Conservation (phyloP, 2,329 filamentous ascomycete genomes). For the Aspergillus sp. region DNA sequence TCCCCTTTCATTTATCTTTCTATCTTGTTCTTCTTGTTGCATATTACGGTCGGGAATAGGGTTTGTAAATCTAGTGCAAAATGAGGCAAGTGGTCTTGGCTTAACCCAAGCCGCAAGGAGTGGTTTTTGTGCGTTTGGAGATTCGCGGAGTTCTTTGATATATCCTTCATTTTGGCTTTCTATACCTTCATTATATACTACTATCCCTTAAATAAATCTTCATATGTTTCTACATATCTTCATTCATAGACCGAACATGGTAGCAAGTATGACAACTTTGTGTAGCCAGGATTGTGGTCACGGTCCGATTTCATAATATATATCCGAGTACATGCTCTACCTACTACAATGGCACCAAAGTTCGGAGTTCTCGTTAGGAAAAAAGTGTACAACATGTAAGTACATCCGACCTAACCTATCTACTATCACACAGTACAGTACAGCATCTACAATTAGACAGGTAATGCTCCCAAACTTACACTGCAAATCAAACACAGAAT, state of each 20-base stretch:
- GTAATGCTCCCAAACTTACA: no score
- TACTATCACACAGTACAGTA: not conserved
- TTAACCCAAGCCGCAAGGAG: not conserved
- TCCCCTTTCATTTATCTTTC: no score
- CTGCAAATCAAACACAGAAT: not conserved
- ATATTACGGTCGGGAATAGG: not conserved
- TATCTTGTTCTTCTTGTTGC: no score
- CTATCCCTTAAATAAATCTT: no score
- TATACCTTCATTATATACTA: not conserved
- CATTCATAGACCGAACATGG: not conserved
- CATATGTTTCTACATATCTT: not conserved
- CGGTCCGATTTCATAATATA: not conserved
- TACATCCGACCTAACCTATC: not conserved
- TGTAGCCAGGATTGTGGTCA: not conserved
- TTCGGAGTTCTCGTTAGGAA: no score
- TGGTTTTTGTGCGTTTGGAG: not conserved
- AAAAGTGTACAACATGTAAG: no score
- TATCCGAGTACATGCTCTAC: no score
- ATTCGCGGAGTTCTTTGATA: not conserved
- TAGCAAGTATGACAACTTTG: not conserved
- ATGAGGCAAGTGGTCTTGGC: no score
- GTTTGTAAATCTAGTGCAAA: not conserved
- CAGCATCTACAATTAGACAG: not conserved
- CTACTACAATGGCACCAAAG: no score
- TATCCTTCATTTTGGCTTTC: not conserved